Percentiles rank a stretch among this genome's conserved stretches.
These are phyloP conservation scores for Skeletonema grethae DNA, from an alignment of 108 stramenopile genomes.

Conservation along the genomic window DNA sequence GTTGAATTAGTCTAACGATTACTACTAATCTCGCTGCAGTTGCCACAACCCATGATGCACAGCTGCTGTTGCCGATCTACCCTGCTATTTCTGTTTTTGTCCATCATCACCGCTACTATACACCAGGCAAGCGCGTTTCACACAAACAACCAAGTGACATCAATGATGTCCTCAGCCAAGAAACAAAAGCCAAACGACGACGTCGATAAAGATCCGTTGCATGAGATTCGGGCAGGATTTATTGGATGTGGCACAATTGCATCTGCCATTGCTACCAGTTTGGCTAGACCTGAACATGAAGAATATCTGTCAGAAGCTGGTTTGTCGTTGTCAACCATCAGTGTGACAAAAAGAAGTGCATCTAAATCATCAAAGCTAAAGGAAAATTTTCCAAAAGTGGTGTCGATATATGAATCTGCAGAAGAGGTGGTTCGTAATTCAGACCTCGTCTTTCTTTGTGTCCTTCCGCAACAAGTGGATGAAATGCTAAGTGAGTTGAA, in stretches of 20 bases:
- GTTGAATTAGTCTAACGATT: too few relatives aligned
- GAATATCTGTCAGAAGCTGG: conserved; percentile 9
- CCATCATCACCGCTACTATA: background rate
- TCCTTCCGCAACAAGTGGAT: conserved; percentile 66
- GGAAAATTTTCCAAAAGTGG: conserved; percentile 44
- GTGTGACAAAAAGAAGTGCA: conserved; percentile 66
- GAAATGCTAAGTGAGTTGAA: conserved; percentile 55
- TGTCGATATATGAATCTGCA: conserved; percentile 64
- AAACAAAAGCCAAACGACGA: background rate
- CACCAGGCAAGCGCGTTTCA: background rate
- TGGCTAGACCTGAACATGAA: conserved; percentile 33
- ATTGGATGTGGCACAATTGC: conserved; percentile 88
- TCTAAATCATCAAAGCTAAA: conserved; percentile 51
- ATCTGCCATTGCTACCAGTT: conserved; percentile 67
- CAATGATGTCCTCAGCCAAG: background rate
- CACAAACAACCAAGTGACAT: background rate
- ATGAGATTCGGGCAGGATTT: conserved; percentile 58
- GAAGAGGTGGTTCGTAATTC: conserved; percentile 67
- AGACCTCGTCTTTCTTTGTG: conserved; percentile 78
- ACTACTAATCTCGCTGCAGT: background rate
- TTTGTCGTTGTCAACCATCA: conserved; percentile 39
- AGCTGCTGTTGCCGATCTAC: background rate
- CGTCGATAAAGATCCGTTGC: background rate
- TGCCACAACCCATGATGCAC: background rate
- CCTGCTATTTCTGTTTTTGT: background rate